phyloP scores from a whole-genome alignment of 345 rosid species.

The Boechera retrofracta region DNA sequence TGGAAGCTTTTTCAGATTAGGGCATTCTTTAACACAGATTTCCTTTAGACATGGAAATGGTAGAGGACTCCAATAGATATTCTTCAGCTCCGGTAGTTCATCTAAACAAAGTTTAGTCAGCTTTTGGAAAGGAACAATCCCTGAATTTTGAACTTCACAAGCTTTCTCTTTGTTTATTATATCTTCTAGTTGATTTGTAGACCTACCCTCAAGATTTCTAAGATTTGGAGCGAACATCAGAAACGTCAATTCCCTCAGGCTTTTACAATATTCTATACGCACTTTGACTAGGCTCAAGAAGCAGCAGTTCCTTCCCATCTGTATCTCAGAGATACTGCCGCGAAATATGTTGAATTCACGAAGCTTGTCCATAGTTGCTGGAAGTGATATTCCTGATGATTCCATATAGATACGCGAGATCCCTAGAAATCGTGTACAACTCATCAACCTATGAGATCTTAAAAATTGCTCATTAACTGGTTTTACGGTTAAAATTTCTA shows the following conservation, averaged over 20 bases:
- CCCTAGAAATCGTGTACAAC: neutral
- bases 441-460: conserved; percentile 6
- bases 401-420: neutral
- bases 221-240: conserved; percentile 35
- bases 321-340: neutral
- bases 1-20: conserved; percentile 28
- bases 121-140: conserved; percentile 15
- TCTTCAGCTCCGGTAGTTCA: neutral
- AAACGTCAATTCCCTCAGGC: conserved; percentile 26
- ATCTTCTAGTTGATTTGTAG: neutral
- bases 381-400: conserved; percentile 13
- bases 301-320: neutral
- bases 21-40: neutral
- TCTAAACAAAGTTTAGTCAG: accelerated
- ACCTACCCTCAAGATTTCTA: accelerated
- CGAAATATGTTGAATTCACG: accelerated
- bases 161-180: conserved; percentile 35
- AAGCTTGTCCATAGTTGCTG: neutral
- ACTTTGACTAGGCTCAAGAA: conserved; percentile 14
- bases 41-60: neutral
- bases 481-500: neutral
- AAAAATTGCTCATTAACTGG: accelerated
- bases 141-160: neutral
- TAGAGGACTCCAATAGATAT: conserved; percentile 30
- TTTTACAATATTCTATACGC: accelerated